Base-by-base conservation (phyloP, 2,329 filamentous ascomycete genomes). In the Epichloe hybrida region DNA sequence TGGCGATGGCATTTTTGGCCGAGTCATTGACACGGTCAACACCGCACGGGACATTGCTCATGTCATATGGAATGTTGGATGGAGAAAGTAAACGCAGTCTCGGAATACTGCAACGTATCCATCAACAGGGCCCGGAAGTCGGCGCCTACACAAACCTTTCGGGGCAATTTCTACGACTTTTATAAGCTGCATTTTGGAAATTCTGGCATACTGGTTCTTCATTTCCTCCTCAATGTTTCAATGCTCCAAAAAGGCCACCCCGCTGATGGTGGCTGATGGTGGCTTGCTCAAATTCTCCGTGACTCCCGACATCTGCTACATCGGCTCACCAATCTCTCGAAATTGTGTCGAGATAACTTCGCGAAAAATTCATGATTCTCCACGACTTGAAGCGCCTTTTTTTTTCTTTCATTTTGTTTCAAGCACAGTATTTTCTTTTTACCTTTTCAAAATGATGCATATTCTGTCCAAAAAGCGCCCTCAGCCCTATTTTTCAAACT, bases 1-100 rank as follows among this genome's bases (percentile, higher is more conserved):
- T 54, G 79, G 71, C 60, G 72, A 76, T 48, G 84, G 84, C 45
- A 74, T 94, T 50, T 78, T 94, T 61, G 85, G 86, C 54, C 81
- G 83, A 59, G 82, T 94, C 47, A 81, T 90, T 63, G 86, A 94
- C 68, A 91, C 86, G 60, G 79, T 84, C 66, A 84, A 84, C 67
- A 84, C 81, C 48, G 81, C 80, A 57, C 78, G 80, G 59, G 81
- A 85, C 61, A 85, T 85, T 58, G 79, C 79, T 52, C 78, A 84
- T 65, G 81, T 85, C 57, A 81, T 85, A 57, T 84, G 81, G 81
- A 85, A 85, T 62, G 81, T 83, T 54, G 79, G 79, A 45, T 81
- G 79, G 79, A 75, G 76, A 64, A 75, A 73, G 58, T 80, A 62
- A 71, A 36, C 3, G n/a, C n/a, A 12, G 17, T 13, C 9, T 21